Evolutionary conservation across 306 rosid genomes (phyloP).

Genomic region (Cucumis sativus): DNA sequence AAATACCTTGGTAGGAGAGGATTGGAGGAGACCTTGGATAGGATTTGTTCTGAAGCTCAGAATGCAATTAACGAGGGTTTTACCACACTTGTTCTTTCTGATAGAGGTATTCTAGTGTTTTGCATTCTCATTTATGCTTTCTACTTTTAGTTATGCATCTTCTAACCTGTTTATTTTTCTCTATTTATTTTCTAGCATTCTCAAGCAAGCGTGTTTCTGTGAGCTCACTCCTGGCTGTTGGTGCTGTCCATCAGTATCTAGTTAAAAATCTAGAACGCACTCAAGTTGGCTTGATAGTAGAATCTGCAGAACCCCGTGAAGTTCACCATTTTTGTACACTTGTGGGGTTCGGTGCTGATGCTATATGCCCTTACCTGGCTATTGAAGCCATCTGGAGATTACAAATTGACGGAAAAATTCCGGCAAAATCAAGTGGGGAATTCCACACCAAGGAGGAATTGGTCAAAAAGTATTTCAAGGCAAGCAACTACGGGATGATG

Average conservation of each 20-base stretch:
- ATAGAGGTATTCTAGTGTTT: slow-evolving; percentile 58
- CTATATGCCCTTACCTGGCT: slow-evolving; percentile 85
- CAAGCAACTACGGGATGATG: slow-evolving; percentile 95
- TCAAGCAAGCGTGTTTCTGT: slow-evolving; percentile 67
- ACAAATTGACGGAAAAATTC: slow-evolving; percentile 94
- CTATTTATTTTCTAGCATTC: slow-evolving; percentile 46
- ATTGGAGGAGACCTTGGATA: slow-evolving; percentile 74
- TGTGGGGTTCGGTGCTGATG: slow-evolving; percentile 96
- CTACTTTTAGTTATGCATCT: not conserved
- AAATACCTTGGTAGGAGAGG: slow-evolving; percentile 65
- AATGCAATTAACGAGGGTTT: slow-evolving; percentile 76
- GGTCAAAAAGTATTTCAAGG: slow-evolving; percentile 76
- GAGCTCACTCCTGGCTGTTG: slow-evolving; percentile 93
- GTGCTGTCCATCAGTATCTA: slow-evolving; percentile 91
- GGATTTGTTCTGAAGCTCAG: slow-evolving; percentile 73
- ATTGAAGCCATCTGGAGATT: slow-evolving; percentile 83
- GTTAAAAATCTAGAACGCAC: slow-evolving; percentile 90
- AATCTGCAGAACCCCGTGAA: slow-evolving; percentile 99
- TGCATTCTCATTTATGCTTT: not conserved
- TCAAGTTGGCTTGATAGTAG: slow-evolving; percentile 77
- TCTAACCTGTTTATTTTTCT: not conserved
- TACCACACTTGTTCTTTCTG: slow-evolving; percentile 79
- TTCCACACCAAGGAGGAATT: slow-evolving; percentile 61
- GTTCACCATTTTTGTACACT: slow-evolving; percentile 97
- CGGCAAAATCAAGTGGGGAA: slow-evolving; percentile 58